Conservation (phyloP, 225 moss, liverwort and hornwort species). For the Climacium dendroides region DNA sequence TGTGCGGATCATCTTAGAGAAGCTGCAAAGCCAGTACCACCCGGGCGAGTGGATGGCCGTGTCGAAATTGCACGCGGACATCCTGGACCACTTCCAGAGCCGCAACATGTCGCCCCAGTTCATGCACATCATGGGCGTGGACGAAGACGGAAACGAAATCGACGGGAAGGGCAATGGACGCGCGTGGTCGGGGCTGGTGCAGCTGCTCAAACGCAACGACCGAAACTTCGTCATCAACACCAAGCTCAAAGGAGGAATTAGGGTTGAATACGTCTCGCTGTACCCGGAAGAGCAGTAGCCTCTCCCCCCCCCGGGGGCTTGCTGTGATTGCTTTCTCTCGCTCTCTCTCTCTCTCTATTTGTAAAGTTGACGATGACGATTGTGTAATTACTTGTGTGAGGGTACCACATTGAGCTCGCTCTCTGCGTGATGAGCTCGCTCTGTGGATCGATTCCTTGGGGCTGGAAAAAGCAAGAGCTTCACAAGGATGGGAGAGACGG, state of each 20-base stretch:
- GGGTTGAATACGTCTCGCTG: slow-evolving; percentile 93
- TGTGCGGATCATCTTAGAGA: slow-evolving; percentile 52
- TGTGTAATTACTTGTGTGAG: slow-evolving; percentile 40
- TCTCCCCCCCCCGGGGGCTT: neutral
- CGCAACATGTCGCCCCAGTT: slow-evolving; percentile 37
- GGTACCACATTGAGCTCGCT: neutral
- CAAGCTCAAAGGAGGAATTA: slow-evolving; percentile 96
- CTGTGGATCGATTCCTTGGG: neutral
- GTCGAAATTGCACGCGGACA: slow-evolving; percentile 61
- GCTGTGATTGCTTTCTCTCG: neutral
- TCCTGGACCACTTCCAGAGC: slow-evolving; percentile 34
- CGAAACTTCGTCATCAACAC: slow-evolving; percentile 86
- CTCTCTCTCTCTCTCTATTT: neutral
- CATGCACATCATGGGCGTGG: slow-evolving; percentile 40
- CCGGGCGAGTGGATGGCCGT: slow-evolving; percentile 97
- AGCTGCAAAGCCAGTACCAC: slow-evolving; percentile 64
- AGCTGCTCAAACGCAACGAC: slow-evolving; percentile 56
- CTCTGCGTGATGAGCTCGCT: neutral
- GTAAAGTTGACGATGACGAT: slow-evolving; percentile 11
- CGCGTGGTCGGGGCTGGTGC: slow-evolving; percentile 78
- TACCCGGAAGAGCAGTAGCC: slow-evolving; percentile 34
- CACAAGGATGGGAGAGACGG: neutral
- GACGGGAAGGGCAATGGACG: slow-evolving; percentile 27
- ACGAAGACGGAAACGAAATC: slow-evolving; percentile 33
- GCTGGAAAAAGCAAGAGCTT: neutral